Evolutionary conservation across 2,329 filamentous ascomycete species (phyloP).

Genomic region (Penicillium sp.): DNA sequence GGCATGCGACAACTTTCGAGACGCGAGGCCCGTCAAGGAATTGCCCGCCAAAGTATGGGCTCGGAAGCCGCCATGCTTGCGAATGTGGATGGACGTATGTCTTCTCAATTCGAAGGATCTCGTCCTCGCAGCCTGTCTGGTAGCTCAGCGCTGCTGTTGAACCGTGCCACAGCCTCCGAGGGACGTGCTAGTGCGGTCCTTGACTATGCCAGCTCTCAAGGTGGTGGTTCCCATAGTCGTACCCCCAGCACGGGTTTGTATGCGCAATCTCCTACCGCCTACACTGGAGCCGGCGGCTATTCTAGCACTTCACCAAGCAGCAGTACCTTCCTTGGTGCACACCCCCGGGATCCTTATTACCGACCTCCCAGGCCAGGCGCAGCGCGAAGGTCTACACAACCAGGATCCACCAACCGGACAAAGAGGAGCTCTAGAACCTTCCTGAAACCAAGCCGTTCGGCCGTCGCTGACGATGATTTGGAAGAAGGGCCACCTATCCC

Average conservation of each 20-base stretch:
- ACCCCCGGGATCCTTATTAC: slow-evolving; percentile 79
- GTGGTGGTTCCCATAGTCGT: slow-evolving; percentile 52
- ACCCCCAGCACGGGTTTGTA: slow-evolving; percentile 66
- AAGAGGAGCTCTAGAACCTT: slow-evolving; percentile 48
- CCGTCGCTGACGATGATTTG: slow-evolving; percentile 36
- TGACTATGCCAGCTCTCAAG: slow-evolving; percentile 56
- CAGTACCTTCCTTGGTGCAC: slow-evolving; percentile 50
- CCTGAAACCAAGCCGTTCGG: slow-evolving; percentile 41
- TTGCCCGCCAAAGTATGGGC: slow-evolving; percentile 77
- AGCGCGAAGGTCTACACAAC: slow-evolving; percentile 63
- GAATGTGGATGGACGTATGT: slow-evolving; percentile 68
- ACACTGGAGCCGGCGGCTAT: slow-evolving; percentile 65
- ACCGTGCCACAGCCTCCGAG: slow-evolving; percentile 51
- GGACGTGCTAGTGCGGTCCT: slow-evolving; percentile 56
- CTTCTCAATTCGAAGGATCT: slow-evolving; percentile 56
- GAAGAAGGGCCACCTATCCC: slow-evolving; percentile 41
- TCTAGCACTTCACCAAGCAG: slow-evolving; percentile 46
- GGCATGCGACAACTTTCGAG: slow-evolving; percentile 86
- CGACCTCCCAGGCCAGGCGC: slow-evolving; percentile 73
- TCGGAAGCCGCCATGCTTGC: slow-evolving; percentile 82
- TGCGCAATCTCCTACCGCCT: slow-evolving; percentile 75
- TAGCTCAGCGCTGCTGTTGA: slow-evolving; percentile 65
- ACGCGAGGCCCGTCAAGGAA: slow-evolving; percentile 66
- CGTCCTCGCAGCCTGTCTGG: slow-evolving; percentile 64
- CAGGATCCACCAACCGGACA: slow-evolving; percentile 50